Evolutionary conservation across 2,329 filamentous ascomycete genomes (phyloP), one percentile per base, ranked within the genome.

Genomic region (Phoma sp.): DNA sequence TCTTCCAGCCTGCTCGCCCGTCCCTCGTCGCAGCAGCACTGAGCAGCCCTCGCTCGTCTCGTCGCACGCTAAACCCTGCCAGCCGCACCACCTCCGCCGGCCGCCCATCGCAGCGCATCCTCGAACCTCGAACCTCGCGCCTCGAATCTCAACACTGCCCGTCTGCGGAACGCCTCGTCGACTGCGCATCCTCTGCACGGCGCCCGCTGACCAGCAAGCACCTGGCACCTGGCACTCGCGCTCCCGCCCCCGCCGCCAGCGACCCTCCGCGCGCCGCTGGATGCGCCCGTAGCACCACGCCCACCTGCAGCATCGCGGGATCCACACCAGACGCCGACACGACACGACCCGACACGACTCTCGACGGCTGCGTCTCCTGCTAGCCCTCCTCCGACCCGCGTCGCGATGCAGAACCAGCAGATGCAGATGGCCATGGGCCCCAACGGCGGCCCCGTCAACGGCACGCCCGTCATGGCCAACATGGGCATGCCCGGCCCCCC

Each of bases 351-450:
- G 17, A 17, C 17, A 17, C 17, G 17, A 17, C 17, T 17, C 17
- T 17, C 27, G 29, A 38, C 40, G 24, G 32, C 47, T 32, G 47
- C 48, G 48, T 33, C 39, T 39, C 15, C 22, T 31, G 27, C 40
- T n/a, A 22, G 21, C 31, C 60, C 40, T 31, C 27, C 46, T 37
- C 33, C 43, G 39, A 47, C 47, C 43, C 55, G 51, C 55, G 57
- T 49, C 63, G 65, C 69, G 57, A 75, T 75, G 73, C 72, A 74
- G 72, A 75, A 68, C 69, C 70, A 64, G 85, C 80, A 80, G 76
- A 74, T 88, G 85, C 81, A 84, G 71, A 90, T 92, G 87, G 83
- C 77, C 71, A 90, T 91, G 85, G 85, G 82, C 72, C 81, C 84
- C 35, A 68, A 67, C 74, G 80, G 80, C 70, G 87, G 84, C 41